These are phyloP conservation scores for Pichia sp. DNA, from an alignment of 1,139 yeast species.

Conservation along the genomic window DNA sequence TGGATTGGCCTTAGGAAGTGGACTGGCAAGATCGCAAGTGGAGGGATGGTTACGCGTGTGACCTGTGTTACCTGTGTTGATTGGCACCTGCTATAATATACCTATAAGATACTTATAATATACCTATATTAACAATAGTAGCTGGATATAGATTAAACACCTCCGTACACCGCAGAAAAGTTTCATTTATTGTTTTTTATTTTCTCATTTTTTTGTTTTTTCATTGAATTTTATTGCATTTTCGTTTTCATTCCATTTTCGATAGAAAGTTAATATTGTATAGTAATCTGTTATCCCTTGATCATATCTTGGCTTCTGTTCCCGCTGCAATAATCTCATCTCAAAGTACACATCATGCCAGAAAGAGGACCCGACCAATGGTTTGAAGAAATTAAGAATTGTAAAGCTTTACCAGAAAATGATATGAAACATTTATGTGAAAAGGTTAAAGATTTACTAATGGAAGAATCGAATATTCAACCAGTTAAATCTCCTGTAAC, in stretches of 20 bases:
- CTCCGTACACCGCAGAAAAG: neutral
- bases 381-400: conserved; percentile 89
- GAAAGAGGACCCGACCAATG: conserved; percentile 93
- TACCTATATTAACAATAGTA: too few species aligned
- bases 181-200: too few species aligned
- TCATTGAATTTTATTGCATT: neutral
- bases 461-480: conserved; percentile 94
- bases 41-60: conserved; percentile 40
- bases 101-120: too few species aligned
- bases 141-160: neutral
- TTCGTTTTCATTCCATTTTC: neutral
- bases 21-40: conserved; percentile 51
- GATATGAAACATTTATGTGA: conserved; percentile 97
- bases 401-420: conserved; percentile 80
- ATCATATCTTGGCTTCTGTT: neutral
- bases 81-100: too few species aligned
- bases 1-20: conserved; percentile 38
- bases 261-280: too few species aligned
- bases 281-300: neutral
- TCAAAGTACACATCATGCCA: conserved; percentile 18
- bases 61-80: neutral
- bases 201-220: too few species aligned
- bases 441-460: conserved; percentile 77
- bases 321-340: neutral
- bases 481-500: conserved; percentile 98